Evolutionary conservation across 805 yeast species (phyloP), one percentile per base, ranked within the genome.

Genomic region (Kazachstania viticola): DNA sequence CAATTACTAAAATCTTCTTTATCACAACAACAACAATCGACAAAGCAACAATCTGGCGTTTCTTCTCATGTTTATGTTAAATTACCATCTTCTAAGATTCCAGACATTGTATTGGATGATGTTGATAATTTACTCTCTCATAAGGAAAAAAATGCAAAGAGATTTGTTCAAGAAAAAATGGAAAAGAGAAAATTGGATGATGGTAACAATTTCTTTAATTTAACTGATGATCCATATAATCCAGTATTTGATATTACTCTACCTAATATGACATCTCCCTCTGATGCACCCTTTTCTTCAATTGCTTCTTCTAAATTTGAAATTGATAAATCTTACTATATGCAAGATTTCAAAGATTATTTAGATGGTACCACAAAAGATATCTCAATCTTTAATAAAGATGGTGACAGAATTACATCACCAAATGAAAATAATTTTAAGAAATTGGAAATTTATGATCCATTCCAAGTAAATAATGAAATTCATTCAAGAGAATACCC

Each of bases 41-140:
- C 35, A 15, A 40, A 46, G 38, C 29, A 26, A 27, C 31, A 38
- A 28, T 47, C 45, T 25, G 43, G 41, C 14, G 39, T 43, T 34
- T 44, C 54, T 11, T 54, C 58, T 1, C 88, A 82, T 49, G 85
- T 93, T 16, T 81, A 85, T 60, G 93, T 84, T 44, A 78, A 80
- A 46, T 56, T 84, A 25, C 94, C 95, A 3, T 79, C 91, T 24
- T 80, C 95, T 2, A 82, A 84, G 56, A 81, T 88, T 40, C 96
- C 97, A 12, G 96, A 88, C 56, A 69, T 87, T 68, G 94, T 84
- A 29, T 64, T 88, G 38, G 77, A 80, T 16, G 82, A 94, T 5
- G 87, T 85, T 9, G 81, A 80, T 33, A 69, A 74, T 28, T 75
- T 84, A 15, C 59, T 81, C 30, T 65, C 71, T 29, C 87, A 77